Base-by-base conservation (phyloP, 805 yeast species). In the Candida coquimbonensis region DNA sequence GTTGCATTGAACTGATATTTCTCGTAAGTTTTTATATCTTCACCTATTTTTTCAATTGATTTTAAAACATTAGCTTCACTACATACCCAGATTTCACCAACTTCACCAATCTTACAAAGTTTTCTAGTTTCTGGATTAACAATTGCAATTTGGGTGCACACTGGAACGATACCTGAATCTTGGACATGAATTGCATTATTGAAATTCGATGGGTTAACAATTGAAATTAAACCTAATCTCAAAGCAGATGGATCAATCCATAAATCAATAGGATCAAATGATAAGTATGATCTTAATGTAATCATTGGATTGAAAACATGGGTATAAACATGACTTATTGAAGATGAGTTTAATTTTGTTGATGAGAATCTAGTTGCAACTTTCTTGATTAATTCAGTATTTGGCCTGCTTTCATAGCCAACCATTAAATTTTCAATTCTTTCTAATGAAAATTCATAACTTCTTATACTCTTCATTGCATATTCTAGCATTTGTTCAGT, bases 1-100 rank as follows among this genome's bases (percentile, higher is more conserved):
- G 71, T 75, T 14, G 89, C 91, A 24, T 67, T 64, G 53, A 86
- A 78, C 52, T 85, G 85, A 9, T 54, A 50, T 32, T 57, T 57
- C 19, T 52, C 55, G 47, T 49, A 56, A 7, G 54, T 41, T 11
- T 38, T 45, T 9, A 31, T 40, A 19, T 69, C 69, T 11, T 67
- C 62, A 7, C 70, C 70, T 52, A 81, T 77, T 12, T 67, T 64
- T 50, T 81, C 85, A 9, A 73, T 68, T 1, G 72, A 73, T 1
- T 78, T 70, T 27, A 71, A 69, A 27, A 80, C 83, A 54, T 84
- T 89, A 1, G 91, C 95, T 52, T 88, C 96, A 1, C 96, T 85
- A 51, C 86, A 78, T 2, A 91, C 95, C 98, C 98, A 93, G 36
- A 93, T 88, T 65, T 93, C 99, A 32, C 99, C 99, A 62, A 79